Evolutionary conservation across 2,329 filamentous ascomycete species (phyloP).

Genomic region (Talaromyces islandicus): DNA sequence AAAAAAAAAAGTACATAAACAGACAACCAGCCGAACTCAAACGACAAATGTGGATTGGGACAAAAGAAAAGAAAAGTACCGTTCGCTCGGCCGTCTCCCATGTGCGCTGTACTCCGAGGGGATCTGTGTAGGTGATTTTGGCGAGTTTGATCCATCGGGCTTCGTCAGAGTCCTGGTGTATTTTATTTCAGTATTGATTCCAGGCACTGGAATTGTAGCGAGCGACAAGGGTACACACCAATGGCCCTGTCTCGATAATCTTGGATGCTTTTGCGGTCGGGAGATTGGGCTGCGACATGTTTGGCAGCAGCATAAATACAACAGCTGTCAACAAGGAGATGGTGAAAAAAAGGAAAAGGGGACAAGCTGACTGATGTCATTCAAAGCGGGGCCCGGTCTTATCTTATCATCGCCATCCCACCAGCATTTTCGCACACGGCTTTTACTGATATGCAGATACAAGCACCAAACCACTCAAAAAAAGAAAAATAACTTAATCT

Average conservation of each 20-base stretch:
- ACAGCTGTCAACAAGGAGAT: background rate
- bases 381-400: background rate
- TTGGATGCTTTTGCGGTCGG: conserved; percentile 4
- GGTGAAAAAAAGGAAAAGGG: background rate
- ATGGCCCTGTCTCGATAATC: conserved; percentile 6
- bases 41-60: too few species aligned
- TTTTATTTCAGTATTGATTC: background rate
- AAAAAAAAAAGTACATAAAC: background rate
- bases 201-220: background rate
- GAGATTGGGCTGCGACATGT: background rate
- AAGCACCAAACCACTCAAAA: background rate
- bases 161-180: conserved; percentile 28
- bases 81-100: conserved; percentile 42
- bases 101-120: conserved; percentile 34
- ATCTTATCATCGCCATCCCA: background rate
- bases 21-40: too few species aligned
- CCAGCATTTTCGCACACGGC: too few species aligned
- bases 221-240: background rate
- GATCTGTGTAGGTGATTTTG: conserved; percentile 39
- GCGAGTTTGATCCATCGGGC: conserved; percentile 39
- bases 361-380: background rate
- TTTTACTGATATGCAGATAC: background rate
- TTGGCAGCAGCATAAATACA: background rate
- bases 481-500: background rate
- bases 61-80: too few species aligned